Percentiles rank a stretch among this genome's conserved stretches.
phyloP scores from a whole-genome alignment of 2,329 filamentous ascomycete species.

The Aureobasidium uvarum region DNA sequence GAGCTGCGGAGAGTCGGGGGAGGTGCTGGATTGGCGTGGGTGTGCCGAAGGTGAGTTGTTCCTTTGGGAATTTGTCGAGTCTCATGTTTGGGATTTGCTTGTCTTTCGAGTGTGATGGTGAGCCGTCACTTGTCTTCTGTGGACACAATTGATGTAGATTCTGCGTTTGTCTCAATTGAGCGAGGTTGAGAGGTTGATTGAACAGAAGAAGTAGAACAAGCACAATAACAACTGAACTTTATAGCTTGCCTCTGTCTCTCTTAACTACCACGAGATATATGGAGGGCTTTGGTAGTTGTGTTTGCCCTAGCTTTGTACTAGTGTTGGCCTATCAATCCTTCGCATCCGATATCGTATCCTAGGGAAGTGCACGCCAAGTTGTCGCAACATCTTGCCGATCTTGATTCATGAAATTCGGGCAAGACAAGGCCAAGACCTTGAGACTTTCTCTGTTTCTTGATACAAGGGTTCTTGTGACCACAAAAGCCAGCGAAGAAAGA shows the following conservation, averaged over 20 bases:
- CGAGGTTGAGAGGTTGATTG: no score
- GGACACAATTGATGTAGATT: no score
- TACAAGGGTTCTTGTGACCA: neutral
- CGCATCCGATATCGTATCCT: constrained; percentile 19
- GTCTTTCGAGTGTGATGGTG: neutral
- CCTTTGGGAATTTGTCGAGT: constrained; percentile 50
- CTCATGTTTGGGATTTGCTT: constrained; percentile 6
- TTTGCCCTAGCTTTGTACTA: neutral
- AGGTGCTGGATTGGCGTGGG: constrained; percentile 67
- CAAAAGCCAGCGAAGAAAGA: neutral
- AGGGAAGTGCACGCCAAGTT: neutral
- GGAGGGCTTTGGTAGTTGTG: neutral
- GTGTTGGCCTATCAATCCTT: constrained; percentile 13
- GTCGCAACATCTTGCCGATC: neutral
- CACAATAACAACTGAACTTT: neutral
- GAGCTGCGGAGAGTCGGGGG: constrained; percentile 61
- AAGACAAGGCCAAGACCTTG: neutral
- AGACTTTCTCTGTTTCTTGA: neutral
- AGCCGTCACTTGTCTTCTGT: neutral
- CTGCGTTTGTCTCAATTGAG: no score
- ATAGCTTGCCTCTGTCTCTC: neutral
- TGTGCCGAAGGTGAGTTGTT: constrained; percentile 60
- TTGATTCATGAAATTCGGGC: neutral
- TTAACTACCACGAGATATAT: neutral
- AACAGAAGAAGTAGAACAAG: no score